These are phyloP conservation scores for Psilocybe subaeruginosa DNA, from an alignment of 768 basidiomycete genomes.

Conservation along the genomic window DNA sequence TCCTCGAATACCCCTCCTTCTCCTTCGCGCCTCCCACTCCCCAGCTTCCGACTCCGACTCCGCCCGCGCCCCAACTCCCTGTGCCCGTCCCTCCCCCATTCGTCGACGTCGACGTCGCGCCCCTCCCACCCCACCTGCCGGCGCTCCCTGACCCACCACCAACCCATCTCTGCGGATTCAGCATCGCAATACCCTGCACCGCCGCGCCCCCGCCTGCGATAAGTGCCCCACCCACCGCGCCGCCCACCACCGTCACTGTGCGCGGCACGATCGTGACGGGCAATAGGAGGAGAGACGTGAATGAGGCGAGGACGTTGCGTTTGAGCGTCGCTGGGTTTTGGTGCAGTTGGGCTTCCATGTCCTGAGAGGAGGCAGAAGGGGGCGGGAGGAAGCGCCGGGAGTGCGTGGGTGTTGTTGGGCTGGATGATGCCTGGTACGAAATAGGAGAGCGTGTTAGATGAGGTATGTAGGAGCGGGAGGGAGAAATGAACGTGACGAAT, in stretches of 20 bases:
- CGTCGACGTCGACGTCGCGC: not conserved
- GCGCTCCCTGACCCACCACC: conserved; percentile 17
- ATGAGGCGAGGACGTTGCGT: conserved; percentile 89
- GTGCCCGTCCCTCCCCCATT: too few species aligned
- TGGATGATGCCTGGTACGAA: not conserved
- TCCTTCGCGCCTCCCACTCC: not conserved
- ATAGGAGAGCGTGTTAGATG: not conserved
- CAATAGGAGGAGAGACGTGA: conserved; percentile 85
- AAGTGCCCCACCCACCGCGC: conserved; percentile 49
- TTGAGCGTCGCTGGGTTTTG: conserved; percentile 92
- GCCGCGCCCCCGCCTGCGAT: conserved; percentile 71
- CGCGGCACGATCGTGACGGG: conserved; percentile 97
- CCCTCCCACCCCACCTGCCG: not conserved
- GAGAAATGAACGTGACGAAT: not conserved
- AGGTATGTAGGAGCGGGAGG: not conserved
- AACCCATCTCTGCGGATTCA: conserved; percentile 88
- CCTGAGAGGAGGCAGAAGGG: not conserved
- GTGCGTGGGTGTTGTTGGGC: conserved; percentile 17
- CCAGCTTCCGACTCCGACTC: not conserved
- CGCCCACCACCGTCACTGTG: conserved; percentile 70
- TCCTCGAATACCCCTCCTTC: conserved; percentile 33
- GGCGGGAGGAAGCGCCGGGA: not conserved
- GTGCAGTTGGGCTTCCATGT: not conserved
- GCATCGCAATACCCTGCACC: conserved; percentile 84
- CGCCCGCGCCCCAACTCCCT: not conserved